Percentiles rank a stretch among this genome's conserved stretches.
phyloP scores from a whole-genome alignment of 495 filamentous ascomycete genomes.

The Penicilliopsis zonata region DNA sequence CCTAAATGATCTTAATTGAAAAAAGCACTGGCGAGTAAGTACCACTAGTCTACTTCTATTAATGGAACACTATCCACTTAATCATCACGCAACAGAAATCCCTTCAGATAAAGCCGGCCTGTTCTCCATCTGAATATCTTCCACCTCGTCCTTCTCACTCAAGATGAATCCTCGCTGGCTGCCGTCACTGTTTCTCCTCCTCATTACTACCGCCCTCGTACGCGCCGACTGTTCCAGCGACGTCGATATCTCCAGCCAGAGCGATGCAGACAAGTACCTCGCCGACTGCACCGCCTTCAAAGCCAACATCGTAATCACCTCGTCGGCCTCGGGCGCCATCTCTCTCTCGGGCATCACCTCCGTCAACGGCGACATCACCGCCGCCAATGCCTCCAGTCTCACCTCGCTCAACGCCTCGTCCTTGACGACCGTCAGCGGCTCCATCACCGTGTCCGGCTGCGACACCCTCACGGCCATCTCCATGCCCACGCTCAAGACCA shows the following conservation, averaged over 20 bases:
- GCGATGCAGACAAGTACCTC: conserved; percentile 14
- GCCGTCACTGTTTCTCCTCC: too few relatives aligned
- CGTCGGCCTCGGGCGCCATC: conserved; percentile 13
- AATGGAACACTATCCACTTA: too few relatives aligned
- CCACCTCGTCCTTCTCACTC: too few relatives aligned
- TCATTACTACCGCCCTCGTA: too few relatives aligned
- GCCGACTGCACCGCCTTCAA: conserved; percentile 13
- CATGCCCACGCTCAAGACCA: conserved; percentile 6
- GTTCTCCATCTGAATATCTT: too few relatives aligned
- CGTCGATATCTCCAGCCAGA: conserved; percentile 17
- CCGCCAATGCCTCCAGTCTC: conserved; percentile 9
- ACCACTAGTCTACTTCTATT: too few relatives aligned
- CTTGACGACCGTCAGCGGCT: conserved; percentile 12
- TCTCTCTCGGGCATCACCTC: conserved; percentile 13
- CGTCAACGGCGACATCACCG: conserved; percentile 14
- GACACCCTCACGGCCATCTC: conserved; percentile 4
- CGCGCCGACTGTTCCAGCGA: conserved; percentile 12
- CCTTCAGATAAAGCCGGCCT: too few relatives aligned
- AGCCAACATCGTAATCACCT: conserved; percentile 15
- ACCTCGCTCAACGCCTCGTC: conserved; percentile 9
- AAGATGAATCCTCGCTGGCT: too few relatives aligned
- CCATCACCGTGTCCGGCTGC: conserved; percentile 12
- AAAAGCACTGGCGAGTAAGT: too few relatives aligned
- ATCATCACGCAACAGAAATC: too few relatives aligned
- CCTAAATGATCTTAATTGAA: too few relatives aligned